phyloP scores from a whole-genome alignment of 805 yeast genomes.

The Spathaspora boniae region DNA sequence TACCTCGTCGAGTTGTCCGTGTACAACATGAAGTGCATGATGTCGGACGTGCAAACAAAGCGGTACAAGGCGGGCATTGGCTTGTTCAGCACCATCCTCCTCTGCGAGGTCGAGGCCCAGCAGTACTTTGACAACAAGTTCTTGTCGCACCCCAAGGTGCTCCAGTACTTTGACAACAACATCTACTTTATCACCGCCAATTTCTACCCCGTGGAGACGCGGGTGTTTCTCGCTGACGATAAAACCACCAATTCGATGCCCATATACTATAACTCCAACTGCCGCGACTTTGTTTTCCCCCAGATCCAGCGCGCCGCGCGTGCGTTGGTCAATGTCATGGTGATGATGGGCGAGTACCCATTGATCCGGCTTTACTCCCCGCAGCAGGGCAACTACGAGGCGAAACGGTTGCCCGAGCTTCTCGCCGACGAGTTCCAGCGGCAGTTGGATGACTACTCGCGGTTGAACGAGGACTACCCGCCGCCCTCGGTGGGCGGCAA shows the following conservation, averaged over 20 bases:
- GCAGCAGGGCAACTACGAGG: slow-evolving; percentile 46
- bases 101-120: slow-evolving; percentile 24
- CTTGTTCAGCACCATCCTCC: slow-evolving; percentile 55
- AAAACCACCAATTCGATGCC: slow-evolving; percentile 58
- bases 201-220: slow-evolving; percentile 64
- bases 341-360: slow-evolving; percentile 85
- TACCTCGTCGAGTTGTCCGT: slow-evolving; percentile 71
- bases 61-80: slow-evolving; percentile 75
- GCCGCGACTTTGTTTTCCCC: slow-evolving; percentile 55
- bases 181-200: slow-evolving; percentile 29
- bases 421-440: slow-evolving; percentile 71
- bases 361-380: slow-evolving; percentile 69
- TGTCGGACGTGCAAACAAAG: slow-evolving; percentile 69
- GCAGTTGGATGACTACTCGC: slow-evolving; percentile 70
- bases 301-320: slow-evolving; percentile 60
- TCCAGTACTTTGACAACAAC: slow-evolving; percentile 24
- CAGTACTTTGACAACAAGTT: slow-evolving; percentile 17
- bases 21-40: slow-evolving; percentile 70
- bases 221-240: slow-evolving; percentile 65
- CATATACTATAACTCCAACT: slow-evolving; percentile 63
- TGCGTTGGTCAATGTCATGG: slow-evolving; percentile 67
- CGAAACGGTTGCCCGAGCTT: slow-evolving; percentile 60
- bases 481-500: slow-evolving; percentile 51
- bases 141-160: slow-evolving; percentile 27
- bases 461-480: slow-evolving; percentile 60